A percentile compares a stretch with the other conserved stretches of the same genome.
These are phyloP conservation scores for Coemansia sp. DNA, from an alignment of 192 early-diverging fungal genomes.

Conservation along the genomic window DNA sequence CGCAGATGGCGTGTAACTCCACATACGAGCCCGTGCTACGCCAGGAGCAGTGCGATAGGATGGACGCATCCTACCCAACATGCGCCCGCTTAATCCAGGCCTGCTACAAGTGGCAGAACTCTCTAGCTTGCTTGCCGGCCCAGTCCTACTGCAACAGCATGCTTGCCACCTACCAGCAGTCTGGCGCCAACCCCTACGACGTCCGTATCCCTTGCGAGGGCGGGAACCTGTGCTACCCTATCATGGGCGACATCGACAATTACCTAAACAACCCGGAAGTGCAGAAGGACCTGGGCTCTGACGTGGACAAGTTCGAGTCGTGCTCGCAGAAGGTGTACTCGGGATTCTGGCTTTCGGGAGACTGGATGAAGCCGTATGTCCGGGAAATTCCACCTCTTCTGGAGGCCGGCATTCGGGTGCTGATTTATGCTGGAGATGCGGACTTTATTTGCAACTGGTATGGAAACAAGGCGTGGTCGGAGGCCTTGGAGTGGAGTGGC, in stretches of 20 bases:
- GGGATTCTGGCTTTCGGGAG: constrained; percentile 77
- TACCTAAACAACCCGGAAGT: constrained; percentile 80
- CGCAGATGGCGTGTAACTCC: constrained; percentile 69
- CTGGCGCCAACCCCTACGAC: constrained; percentile 91
- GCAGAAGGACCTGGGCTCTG: constrained; percentile 73
- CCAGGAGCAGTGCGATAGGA: constrained; percentile 69
- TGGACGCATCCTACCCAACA: constrained; percentile 69
- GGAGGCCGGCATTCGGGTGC: constrained; percentile 73
- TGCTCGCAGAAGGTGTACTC: constrained; percentile 85
- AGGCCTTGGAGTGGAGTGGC: constrained; percentile 82
- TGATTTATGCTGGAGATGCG: constrained; percentile 91
- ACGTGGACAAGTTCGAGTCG: constrained; percentile 64
- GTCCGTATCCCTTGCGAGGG: constrained; percentile 81
- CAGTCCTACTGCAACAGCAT: constrained; percentile 83
- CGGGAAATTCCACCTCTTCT: constrained; percentile 67
- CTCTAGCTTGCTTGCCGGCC: constrained; percentile 80
- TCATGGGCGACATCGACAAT: constrained; percentile 72
- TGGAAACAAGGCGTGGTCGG: constrained; percentile 87
- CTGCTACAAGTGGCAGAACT: constrained; percentile 81
- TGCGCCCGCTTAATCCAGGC: constrained; percentile 72
- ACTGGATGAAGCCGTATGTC: constrained; percentile 86
- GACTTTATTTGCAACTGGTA: constrained; percentile 93
- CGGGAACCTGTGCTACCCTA: constrained; percentile 83
- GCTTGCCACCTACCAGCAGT: constrained; percentile 74
- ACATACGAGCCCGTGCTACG: constrained; percentile 75